Evolutionary conservation across 305 asterid species (phyloP).

Genomic region (Fraxinus greggii): DNA sequence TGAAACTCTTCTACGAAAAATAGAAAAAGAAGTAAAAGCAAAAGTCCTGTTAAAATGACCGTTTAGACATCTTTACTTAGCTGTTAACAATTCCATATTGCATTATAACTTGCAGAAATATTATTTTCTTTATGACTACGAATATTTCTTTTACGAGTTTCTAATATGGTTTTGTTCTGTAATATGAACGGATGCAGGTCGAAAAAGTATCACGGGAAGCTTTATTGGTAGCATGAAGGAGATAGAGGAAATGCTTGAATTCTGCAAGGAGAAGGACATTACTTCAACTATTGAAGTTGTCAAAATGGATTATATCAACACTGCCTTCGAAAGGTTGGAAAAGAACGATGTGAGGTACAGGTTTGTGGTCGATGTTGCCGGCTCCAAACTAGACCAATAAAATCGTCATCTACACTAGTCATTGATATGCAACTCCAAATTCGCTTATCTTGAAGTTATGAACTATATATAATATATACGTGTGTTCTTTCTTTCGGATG

Average conservation of each 20-base stretch:
- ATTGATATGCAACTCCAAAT: background rate
- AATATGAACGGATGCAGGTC: conserved; percentile 39
- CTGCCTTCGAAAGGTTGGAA: conserved; percentile 81
- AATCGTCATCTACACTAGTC: background rate
- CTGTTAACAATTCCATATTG: background rate
- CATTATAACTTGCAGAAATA: background rate
- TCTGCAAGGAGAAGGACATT: conserved; percentile 81
- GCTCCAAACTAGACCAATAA: conserved; percentile 64
- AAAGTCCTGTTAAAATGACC: no score
- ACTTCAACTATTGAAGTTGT: conserved; percentile 72
- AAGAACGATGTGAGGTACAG: conserved; percentile 91
- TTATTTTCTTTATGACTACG: background rate
- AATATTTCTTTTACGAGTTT: background rate
- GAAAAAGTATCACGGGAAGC: conserved; percentile 86
- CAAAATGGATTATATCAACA: conserved; percentile 85
- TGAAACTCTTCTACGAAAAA: background rate
- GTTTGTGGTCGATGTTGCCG: conserved; percentile 87
- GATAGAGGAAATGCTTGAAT: conserved; percentile 78
- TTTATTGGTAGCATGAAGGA: conserved; percentile 89
- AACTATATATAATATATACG: background rate
- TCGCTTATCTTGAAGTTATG: background rate
- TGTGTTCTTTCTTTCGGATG: background rate
- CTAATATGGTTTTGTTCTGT: background rate
- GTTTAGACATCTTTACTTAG: background rate
- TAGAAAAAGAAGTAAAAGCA: background rate